These are phyloP conservation scores for Westerdykella sp. DNA, from an alignment of 2,329 filamentous ascomycete species.

Conservation along the genomic window DNA sequence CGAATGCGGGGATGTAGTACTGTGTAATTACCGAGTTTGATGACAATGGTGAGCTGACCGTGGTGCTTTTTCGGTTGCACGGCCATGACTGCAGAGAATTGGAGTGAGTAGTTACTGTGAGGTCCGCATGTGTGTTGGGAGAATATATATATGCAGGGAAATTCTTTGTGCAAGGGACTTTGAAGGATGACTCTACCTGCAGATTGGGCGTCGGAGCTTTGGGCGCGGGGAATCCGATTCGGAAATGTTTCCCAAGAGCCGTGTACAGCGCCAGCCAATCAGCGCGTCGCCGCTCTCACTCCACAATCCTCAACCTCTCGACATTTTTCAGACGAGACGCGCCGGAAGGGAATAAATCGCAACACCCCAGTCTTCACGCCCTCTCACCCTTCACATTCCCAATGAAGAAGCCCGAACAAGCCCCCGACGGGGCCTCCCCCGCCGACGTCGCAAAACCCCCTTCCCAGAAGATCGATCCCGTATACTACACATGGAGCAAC, in stretches of 20 bases:
- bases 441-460: slow-evolving; percentile 12
- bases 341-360: too few species aligned
- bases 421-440: slow-evolving; percentile 23
- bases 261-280: slow-evolving; percentile 2
- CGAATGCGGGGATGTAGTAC: slow-evolving; percentile 17
- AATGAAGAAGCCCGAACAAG: slow-evolving; percentile 24
- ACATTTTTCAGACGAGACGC: neutral
- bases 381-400: neutral
- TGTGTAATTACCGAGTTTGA: slow-evolving; percentile 66
- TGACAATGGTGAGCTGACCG: slow-evolving; percentile 63
- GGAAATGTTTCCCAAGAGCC: too few species aligned
- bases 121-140: neutral
- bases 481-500: slow-evolving; percentile 64
- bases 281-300: slow-evolving; percentile 4
- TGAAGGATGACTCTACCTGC: too few species aligned
- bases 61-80: slow-evolving; percentile 49
- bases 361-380: neutral
- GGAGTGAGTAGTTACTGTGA: neutral
- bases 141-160: neutral
- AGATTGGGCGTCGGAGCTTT: too few species aligned
- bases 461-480: slow-evolving; percentile 23
- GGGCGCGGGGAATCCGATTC: too few species aligned
- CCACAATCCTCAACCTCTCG: slow-evolving; percentile 1
- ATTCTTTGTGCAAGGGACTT: slow-evolving; percentile 1
- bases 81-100: slow-evolving; percentile 15